Base-by-base conservation (phyloP, 768 basidiomycete species). In the Favolaschia claudopus region DNA sequence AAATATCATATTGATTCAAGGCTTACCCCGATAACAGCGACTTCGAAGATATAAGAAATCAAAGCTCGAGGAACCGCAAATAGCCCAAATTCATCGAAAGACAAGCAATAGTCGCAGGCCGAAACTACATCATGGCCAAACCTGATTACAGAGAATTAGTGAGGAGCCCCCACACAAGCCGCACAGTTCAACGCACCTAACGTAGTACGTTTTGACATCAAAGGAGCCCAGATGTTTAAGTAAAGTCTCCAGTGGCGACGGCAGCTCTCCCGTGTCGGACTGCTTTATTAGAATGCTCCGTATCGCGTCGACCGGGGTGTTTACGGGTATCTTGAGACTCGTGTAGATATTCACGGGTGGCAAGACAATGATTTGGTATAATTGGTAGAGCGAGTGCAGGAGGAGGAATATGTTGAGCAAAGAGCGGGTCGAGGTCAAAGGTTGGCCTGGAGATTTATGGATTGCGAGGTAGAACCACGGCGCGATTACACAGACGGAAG, bases 111-210 rank as follows among this genome's bases (percentile, higher is more conserved):
- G n/a, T 79, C 78, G 72, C 91, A 92, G 8, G 79, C 80, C 40
- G 85, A 76, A 15, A 92, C 71, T 5, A 84, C 82, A 25, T 79
- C 70, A 70, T 92, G 91, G 22, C 91, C 91, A 58, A 91, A 89
- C 55, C 91, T 90, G 62, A 8, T 14, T 22, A 17, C 43, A 8
- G 3, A 19, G 14, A 13, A 22, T 51, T 14, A 15, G 34, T 36
- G 27, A 9, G 25, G 14, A 10, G 15, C 15, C 22, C 14, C 28
- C 45, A 29, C 24, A 47, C 37, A 37, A 37, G 10, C 12, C n/a
- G 12, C 48, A 10, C 44, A 38, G n/a, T 34, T 19, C 8, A 5
- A 70, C 81, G 15, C 44, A 88, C 88, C 86, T 79, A 64, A 85
- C 77, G 65, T 90, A 92, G 40, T 82, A 67, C 1, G 77, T 73